Evolutionary conservation across 352 stramenopile species (phyloP).

Genomic region (Globisporangium viniferum): DNA sequence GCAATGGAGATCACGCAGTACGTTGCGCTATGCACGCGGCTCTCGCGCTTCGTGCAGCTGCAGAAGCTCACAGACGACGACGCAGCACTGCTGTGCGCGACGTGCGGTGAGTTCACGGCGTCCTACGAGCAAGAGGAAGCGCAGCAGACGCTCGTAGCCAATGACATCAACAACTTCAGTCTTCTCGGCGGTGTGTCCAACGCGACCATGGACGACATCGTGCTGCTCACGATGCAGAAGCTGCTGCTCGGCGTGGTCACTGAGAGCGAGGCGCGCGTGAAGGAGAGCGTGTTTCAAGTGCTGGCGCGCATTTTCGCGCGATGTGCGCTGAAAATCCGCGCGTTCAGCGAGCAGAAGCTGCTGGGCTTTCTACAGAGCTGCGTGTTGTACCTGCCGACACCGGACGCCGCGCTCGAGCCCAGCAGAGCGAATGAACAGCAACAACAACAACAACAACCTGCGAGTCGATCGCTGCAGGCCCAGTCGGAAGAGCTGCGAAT

Average conservation of each 20-base stretch:
- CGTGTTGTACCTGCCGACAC: conserved; percentile 53
- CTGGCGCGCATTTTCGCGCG: conserved; percentile 32
- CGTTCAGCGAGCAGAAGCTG: conserved; percentile 21
- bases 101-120: conserved; percentile 27
- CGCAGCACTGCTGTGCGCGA: conserved; percentile 19
- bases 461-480: conserved; percentile 10
- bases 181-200: conserved; percentile 15
- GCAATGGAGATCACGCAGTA: conserved; percentile 32
- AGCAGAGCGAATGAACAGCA: background rate
- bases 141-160: background rate
- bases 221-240: conserved; percentile 62
- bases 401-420: conserved; percentile 18
- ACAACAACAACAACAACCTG: background rate
- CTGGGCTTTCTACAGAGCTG: conserved; percentile 51
- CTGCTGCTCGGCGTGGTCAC: conserved; percentile 39
- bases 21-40: conserved; percentile 58
- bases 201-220: conserved; percentile 57
- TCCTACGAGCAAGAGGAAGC: conserved; percentile 18
- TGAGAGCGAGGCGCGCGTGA: conserved; percentile 13
- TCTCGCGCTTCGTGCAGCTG: conserved; percentile 58
- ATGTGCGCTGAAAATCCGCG: conserved; percentile 26
- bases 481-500: conserved; percentile 66
- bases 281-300: conserved; percentile 32
- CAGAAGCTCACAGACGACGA: conserved; percentile 17
- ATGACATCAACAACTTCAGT: background rate